These are phyloP conservation scores for Prunus salicina DNA, from an alignment of 306 rosid species.

Conservation along the genomic window DNA sequence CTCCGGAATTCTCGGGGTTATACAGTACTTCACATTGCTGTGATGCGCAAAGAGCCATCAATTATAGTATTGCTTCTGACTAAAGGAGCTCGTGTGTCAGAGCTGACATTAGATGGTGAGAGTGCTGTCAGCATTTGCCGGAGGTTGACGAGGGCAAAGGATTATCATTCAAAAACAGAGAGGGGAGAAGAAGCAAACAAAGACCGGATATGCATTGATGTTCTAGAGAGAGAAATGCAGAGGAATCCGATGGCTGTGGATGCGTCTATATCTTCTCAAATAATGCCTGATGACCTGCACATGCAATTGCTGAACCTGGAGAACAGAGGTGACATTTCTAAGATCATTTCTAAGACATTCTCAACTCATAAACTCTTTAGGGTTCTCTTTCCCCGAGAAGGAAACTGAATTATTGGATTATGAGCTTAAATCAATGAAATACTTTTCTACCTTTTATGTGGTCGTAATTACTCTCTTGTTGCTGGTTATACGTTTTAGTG, in stretches of 20 bases:
- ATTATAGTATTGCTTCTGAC: constrained; percentile 37
- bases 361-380: no score
- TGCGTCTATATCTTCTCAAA: constrained; percentile 28
- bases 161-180: constrained; percentile 38
- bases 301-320: constrained; percentile 42
- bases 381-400: no score
- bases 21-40: constrained; percentile 49
- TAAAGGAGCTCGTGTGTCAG: constrained; percentile 43
- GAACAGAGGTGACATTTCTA: constrained; percentile 37
- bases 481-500: no score
- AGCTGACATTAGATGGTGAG: constrained; percentile 38
- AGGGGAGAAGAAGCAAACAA: constrained; percentile 41
- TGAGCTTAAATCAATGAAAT: no score
- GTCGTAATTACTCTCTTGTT: no score
- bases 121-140: constrained; percentile 44
- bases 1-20: constrained; percentile 40
- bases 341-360: neutral
- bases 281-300: constrained; percentile 42
- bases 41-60: constrained; percentile 46
- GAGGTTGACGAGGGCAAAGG: constrained; percentile 50
- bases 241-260: constrained; percentile 31
- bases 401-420: no score
- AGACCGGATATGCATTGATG: constrained; percentile 48
- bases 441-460: no score
- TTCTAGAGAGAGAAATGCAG: constrained; percentile 46